A percentile compares a stretch with the other conserved stretches of the same genome.
phyloP scores from a whole-genome alignment of 441 rosid genomes.

The Biscutella laevigata region DNA sequence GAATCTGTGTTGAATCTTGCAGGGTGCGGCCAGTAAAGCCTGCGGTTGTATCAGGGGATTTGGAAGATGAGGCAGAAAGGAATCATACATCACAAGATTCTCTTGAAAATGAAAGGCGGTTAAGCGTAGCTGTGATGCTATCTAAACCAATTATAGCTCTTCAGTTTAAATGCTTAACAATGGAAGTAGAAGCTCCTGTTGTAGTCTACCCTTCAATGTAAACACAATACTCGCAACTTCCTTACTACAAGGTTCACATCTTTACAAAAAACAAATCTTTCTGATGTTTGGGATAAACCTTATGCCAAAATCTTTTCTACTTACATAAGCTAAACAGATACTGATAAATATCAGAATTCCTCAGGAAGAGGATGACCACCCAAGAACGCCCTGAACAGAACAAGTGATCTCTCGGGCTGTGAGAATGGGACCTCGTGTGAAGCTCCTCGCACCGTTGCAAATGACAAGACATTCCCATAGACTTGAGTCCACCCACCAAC shows the following conservation, averaged over 20 bases:
- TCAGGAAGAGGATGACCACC: slow-evolving; percentile 58
- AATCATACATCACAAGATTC: slow-evolving; percentile 8
- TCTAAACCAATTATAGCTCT: slow-evolving; percentile 81
- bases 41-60: slow-evolving; percentile 41
- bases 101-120: slow-evolving; percentile 28
- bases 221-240: slow-evolving; percentile 14
- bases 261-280: slow-evolving; percentile 36
- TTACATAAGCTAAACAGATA: slow-evolving; percentile 11
- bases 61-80: slow-evolving; percentile 23
- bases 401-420: slow-evolving; percentile 90
- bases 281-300: slow-evolving; percentile 9
- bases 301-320: slow-evolving; percentile 16
- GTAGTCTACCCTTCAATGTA: slow-evolving; percentile 27
- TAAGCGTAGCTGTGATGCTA: slow-evolving; percentile 55
- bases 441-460: slow-evolving; percentile 95
- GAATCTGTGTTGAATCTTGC: not conserved
- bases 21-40: slow-evolving; percentile 65
- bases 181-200: slow-evolving; percentile 82
- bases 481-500: slow-evolving; percentile 99
- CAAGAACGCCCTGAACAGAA: slow-evolving; percentile 71
- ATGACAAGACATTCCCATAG: slow-evolving; percentile 60
- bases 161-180: slow-evolving; percentile 58
- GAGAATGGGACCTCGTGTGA: slow-evolving; percentile 96
- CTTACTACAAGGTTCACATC: slow-evolving; percentile 23
- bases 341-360: slow-evolving; percentile 44